Base-by-base conservation (phyloP, 2,329 filamentous ascomycete species). In the Penicillium sclerotiorum region DNA sequence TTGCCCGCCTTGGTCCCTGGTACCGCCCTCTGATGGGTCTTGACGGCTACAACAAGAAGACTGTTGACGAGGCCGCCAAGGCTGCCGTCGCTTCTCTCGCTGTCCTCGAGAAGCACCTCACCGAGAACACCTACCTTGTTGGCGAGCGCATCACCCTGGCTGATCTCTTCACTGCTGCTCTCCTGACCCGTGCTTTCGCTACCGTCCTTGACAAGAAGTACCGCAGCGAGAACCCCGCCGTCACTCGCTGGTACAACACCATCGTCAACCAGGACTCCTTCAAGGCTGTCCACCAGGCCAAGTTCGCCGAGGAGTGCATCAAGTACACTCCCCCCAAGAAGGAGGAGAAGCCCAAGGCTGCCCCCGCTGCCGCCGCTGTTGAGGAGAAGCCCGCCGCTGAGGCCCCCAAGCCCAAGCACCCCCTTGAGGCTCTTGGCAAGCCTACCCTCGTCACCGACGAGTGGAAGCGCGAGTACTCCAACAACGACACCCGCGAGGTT, bases 401-500 rank as follows among this genome's bases (percentile, higher is more conserved):
- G 61, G 60, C 85, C 57, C 89, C 90, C 70, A 97, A 96, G 87
- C 77, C 92, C 72, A 99, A 97, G 88, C 94, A 99, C 82, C 92
- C 94, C 64, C 83, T 95, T 60, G 93, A 96, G 75, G 75, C 84
- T 62, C 88, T 97, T 48, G 85, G 86, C 68, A 88, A 86, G 73
- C 80, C 94, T 55, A 85, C 87, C 50, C 83, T 96, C 70, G 81
- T 88, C 64, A 83, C 99, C 50, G 94, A 99, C 72, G 94, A 99
- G 79, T 96, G 88, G 89, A 99, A 99, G 88, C 91, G 94, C 71
- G 87, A 90, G 76, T 99, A 95, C 86, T 99, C 94, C 69, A 99
- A 99, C 86, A 84, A 88, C 73, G 90, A 96, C 59, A 92, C 89
- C 64, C 83, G 84, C 50, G 80, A 86, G 59, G 86, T 81, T 59